Evolutionary conservation across 2,329 filamentous ascomycete species (phyloP), one percentile per base, ranked within the genome.

Genomic region (Rutstroemia sp.): DNA sequence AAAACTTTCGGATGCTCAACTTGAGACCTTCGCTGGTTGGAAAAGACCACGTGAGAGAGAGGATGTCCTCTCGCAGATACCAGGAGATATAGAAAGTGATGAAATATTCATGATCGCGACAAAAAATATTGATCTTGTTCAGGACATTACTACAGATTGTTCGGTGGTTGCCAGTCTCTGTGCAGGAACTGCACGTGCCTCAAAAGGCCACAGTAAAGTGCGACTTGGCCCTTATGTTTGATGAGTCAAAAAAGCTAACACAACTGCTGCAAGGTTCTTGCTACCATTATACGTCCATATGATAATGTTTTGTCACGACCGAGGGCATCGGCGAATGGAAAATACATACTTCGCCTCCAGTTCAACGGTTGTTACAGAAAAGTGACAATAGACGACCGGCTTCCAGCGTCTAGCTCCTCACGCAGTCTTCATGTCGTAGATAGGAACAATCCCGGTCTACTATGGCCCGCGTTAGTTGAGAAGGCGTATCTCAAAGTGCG

Each of bases 401-500:
- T 99, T 16, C 94, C 94, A 0, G 77, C 82, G 0, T 94, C 92
- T 0, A 86, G 80, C 51, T 88, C 84, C 16, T 77, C 83, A 40
- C 82, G 91, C 30, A 83, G 87, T 5, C 80, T 99, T 3, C 91
- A 95, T 70, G 92, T 97, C 9, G 81, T 95, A 47, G 92, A 97
- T 65, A 82, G 90, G 38, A 85, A 85, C 44, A 91, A 96, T 61
- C 87, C 88, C 4, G 77, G 75, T n/a, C 76, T 95, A 14, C 73
- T 97, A 14, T 97, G 92, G 91, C 94, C 94, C 5, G 91, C 92
- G 2, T 77, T 99, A 4, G 75, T 97, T 16, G 94, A 99, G 69
- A 99, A 99, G 69, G 94, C 94, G 0, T 99, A 99, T 64, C 76
- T 99, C 1, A 99, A 97, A 74, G 83, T 97, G 10, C 83, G 92